Evolutionary conservation across 768 basidiomycete species (phyloP), one percentile per base, ranked within the genome.

Genomic region (Sistotremastrum suecicum): DNA sequence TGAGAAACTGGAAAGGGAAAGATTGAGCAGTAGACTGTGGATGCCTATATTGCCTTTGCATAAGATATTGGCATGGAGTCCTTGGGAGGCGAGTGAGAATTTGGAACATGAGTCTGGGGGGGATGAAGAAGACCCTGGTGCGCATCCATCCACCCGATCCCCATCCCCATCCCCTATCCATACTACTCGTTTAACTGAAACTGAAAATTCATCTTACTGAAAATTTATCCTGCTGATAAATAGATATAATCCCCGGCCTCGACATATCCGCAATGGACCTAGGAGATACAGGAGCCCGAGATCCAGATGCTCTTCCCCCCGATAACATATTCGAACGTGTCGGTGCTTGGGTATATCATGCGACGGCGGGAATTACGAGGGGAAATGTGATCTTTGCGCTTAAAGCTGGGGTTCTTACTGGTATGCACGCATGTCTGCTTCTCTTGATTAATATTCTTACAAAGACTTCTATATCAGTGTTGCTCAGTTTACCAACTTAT

Each of bases 281-380:
- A 0, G 80, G 77, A 3, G 52, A 68, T 35, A 71, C 82, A 1
- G 59, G 64, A 10, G 65, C 69, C 3, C 68, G 83, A 30, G 82
- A 87, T 59, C 82, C 83, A 0, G 83, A 87, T 56, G 82, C 80
- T 0, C 58, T 85, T 0, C 82, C 84, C 1, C 83, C 84, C 0
- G 56, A 66, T 2, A 85, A 83, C 51, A 42, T 50, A 2, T 60
- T 83, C 33, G 80, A 85, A 55, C 60, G 54, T 36, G 47, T 69
- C 1, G 68, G 75, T 68, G 67, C 66, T 40, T 53, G 60, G 45
- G 2, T 75, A 1, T 75, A 79, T 55, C 52, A 61, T 9, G 49
- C 59, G 2, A 50, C 66, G 3, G 58, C 58, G 2, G 63, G 65
- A 0, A 51, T 82, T 0, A 66, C 67, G 3, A 61, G 67, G 3